Conservation (phyloP, 352 stramenopile genomes). For the Elongisporangium senticosum region DNA sequence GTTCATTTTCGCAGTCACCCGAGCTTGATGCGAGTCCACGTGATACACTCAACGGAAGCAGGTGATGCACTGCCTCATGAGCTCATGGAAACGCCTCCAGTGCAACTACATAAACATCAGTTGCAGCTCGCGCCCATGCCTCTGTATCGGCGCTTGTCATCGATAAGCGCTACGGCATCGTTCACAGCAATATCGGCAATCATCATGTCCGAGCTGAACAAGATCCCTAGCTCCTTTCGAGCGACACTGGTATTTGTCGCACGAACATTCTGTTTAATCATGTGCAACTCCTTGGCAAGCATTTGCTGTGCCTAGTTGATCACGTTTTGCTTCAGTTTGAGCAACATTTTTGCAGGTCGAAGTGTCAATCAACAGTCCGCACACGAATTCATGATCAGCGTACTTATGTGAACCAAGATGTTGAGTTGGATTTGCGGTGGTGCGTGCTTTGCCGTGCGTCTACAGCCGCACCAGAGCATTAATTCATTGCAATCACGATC, state of each 20-base stretch:
- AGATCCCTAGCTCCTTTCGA: no score
- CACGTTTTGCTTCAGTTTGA: constrained; percentile 1
- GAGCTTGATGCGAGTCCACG: no score
- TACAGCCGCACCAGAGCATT: background rate
- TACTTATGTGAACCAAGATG: constrained; percentile 4
- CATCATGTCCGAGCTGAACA: no score
- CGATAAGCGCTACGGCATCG: no score
- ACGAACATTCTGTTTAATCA: constrained; percentile 1
- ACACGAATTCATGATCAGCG: background rate
- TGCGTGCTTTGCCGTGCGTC: constrained; percentile 1
- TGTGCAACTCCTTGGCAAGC: background rate
- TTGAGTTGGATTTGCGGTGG: constrained; percentile 4
- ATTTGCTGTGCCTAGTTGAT: background rate
- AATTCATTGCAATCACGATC: background rate
- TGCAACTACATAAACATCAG: no score
- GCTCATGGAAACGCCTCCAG: no score
- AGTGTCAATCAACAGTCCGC: background rate
- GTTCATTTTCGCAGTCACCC: no score
- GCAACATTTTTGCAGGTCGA: constrained; percentile 3
- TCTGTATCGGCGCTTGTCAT: no score
- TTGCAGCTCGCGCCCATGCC: no score
- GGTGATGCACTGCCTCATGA: no score
- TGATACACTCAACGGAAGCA: no score
- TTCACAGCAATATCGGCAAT: no score
- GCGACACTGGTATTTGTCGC: background rate